Percentiles rank a stretch among this genome's conserved stretches.
phyloP scores from a whole-genome alignment of 495 filamentous ascomycete genomes.

The Hyaloscypha hepaticicola region DNA sequence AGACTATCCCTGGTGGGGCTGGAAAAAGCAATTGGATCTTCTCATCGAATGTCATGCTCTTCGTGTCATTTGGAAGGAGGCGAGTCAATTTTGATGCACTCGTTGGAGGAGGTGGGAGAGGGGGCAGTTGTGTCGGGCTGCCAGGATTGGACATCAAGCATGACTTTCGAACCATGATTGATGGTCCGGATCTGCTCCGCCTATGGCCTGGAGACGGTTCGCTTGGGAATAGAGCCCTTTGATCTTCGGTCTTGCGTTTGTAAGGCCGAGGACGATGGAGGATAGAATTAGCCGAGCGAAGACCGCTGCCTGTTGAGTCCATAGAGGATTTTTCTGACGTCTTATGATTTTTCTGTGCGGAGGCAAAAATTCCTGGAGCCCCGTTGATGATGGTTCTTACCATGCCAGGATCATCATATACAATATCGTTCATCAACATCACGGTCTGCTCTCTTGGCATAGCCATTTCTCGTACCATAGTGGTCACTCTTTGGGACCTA shows the following conservation, averaged over 20 bases:
- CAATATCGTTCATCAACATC: constrained; percentile 53
- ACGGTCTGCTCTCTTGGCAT: constrained; percentile 44
- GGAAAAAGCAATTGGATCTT: constrained; percentile 51
- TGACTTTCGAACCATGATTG: constrained; percentile 42
- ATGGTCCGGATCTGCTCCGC: constrained; percentile 46
- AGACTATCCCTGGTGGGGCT: constrained; percentile 34
- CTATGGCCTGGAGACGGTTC: constrained; percentile 42
- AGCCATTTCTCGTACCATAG: constrained; percentile 32
- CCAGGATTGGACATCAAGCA: constrained; percentile 42
- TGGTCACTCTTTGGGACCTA: constrained; percentile 38
- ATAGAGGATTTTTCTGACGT: constrained; percentile 9
- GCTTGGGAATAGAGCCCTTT: constrained; percentile 41
- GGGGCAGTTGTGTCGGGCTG: constrained; percentile 48
- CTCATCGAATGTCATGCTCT: constrained; percentile 54
- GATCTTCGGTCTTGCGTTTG: constrained; percentile 42
- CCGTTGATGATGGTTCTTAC: constrained; percentile 47
- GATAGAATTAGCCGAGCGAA: constrained; percentile 37
- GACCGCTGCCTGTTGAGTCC: constrained; percentile 19
- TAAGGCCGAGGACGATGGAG: constrained; percentile 54
- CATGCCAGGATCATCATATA: constrained; percentile 46
- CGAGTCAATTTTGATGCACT: constrained; percentile 34
- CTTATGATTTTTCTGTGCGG: constrained; percentile 23
- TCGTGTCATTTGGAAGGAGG: constrained; percentile 44
- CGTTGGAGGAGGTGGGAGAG: constrained; percentile 40
- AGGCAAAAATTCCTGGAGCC: constrained; percentile 33